phyloP scores from a whole-genome alignment of 2,329 filamentous ascomycete genomes.

The Teratosphaeria epicoccoides region DNA sequence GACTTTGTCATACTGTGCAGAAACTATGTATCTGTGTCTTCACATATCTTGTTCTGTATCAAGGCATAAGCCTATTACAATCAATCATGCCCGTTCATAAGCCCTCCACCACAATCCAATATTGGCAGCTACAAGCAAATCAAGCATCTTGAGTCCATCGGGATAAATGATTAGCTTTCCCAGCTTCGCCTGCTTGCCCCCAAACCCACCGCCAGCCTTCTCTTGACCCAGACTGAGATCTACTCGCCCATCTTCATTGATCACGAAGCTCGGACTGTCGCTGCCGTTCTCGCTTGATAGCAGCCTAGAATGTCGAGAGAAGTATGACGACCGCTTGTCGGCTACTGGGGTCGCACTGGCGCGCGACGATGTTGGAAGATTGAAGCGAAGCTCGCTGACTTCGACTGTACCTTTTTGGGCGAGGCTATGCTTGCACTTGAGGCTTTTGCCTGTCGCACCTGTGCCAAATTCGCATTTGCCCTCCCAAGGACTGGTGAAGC shows the following conservation, averaged over 20 bases:
- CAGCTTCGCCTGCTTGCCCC: conserved; percentile 79
- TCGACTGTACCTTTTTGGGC: conserved; percentile 29
- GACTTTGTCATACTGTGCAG: too few species aligned
- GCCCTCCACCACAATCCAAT: conserved; percentile 89
- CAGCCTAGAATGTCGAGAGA: conserved; percentile 6
- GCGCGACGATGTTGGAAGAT: conserved; percentile 52
- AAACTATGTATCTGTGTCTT: not conserved
- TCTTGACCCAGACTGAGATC: conserved; percentile 72
- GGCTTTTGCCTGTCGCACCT: conserved; percentile 55
- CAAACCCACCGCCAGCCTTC: conserved; percentile 72
- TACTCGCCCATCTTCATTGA: conserved; percentile 38
- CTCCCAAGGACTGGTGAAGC: conserved; percentile 78
- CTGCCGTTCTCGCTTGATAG: conserved; percentile 5
- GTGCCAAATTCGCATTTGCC: conserved; percentile 78
- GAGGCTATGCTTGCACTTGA: conserved; percentile 23
- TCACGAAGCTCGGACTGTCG: conserved; percentile 10
- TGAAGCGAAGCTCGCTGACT: conserved; percentile 83
- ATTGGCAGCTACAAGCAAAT: conserved; percentile 82
- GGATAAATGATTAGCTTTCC: conserved; percentile 85
- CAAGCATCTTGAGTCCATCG: conserved; percentile 90
- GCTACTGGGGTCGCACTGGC: conserved; percentile 16
- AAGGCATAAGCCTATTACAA: not conserved
- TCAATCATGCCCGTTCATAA: conserved; percentile 46
- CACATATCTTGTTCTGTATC: not conserved
- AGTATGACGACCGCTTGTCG: conserved; percentile 20